Evolutionary conservation across 352 stramenopile species (phyloP).

Genomic region (Pythium phragmiticola): DNA sequence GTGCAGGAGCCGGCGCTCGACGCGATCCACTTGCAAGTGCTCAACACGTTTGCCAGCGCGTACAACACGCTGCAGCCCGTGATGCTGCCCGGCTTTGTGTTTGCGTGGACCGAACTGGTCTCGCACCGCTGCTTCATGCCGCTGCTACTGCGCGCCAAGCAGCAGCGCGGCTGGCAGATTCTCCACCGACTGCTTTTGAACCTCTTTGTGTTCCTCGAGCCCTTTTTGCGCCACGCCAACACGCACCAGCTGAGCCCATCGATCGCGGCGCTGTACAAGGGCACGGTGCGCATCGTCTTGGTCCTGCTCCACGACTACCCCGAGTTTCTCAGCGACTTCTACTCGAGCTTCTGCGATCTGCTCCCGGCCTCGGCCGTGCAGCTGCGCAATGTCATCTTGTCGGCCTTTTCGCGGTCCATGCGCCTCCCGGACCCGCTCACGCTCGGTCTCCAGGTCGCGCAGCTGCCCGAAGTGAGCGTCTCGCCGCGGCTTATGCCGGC

Average conservation of each 20-base stretch:
- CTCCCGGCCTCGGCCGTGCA: slow-evolving; percentile 97
- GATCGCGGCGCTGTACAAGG: slow-evolving; percentile 97
- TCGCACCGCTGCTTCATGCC: slow-evolving; percentile 98
- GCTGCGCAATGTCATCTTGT: slow-evolving; percentile 98
- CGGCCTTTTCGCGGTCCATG: slow-evolving; percentile 97
- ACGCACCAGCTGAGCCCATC: slow-evolving; percentile 85
- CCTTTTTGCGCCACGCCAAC: slow-evolving; percentile 91
- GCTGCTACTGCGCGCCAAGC: slow-evolving; percentile 92
- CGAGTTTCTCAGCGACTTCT: slow-evolving; percentile 97
- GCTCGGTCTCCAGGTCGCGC: slow-evolving; percentile 96
- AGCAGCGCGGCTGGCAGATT: slow-evolving; percentile 96
- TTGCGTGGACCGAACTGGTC: slow-evolving; percentile 98
- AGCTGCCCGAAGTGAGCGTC: slow-evolving; percentile 95
- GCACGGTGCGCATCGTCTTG: slow-evolving; percentile 96
- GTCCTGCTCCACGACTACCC: slow-evolving; percentile 99
- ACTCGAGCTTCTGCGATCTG: slow-evolving; percentile 98
- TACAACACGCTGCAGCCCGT: slow-evolving; percentile 97
- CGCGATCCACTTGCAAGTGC: slow-evolving; percentile 92
- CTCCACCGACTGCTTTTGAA: slow-evolving; percentile 98
- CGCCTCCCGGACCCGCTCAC: slow-evolving; percentile 97
- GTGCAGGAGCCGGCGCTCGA: slow-evolving; percentile 93
- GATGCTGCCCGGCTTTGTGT: slow-evolving; percentile 96
- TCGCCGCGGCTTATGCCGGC: slow-evolving; percentile 94
- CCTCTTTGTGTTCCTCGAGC: slow-evolving; percentile 97
- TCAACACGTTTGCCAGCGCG: slow-evolving; percentile 96